A percentile compares a stretch with the other conserved stretches of the same genome.
phyloP scores from a whole-genome alignment of 116 monocot species.

The Trichopus zeylanicus region DNA sequence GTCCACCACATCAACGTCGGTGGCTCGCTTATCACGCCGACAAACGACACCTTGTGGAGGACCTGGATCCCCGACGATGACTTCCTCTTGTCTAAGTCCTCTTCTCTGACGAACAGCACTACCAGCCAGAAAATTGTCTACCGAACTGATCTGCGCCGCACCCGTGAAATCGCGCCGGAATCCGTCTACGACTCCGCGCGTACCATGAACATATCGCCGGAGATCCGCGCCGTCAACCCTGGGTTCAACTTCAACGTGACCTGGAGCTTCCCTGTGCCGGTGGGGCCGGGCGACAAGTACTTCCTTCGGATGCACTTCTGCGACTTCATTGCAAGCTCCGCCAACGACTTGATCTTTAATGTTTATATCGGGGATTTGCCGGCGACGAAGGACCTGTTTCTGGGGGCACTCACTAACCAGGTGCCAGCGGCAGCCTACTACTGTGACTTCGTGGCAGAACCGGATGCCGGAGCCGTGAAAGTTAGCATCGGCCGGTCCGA shows the following conservation, averaged over 20 bases:
- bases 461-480: conserved; percentile 5
- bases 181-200: conserved; percentile 50
- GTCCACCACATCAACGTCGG: conserved; percentile 66
- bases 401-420: not conserved
- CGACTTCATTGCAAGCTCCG: conserved; percentile 18
- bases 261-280: conserved; percentile 43
- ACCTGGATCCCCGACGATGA: conserved; percentile 34
- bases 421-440: conserved; percentile 22
- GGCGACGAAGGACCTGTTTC: conserved; percentile 11
- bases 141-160: not conserved
- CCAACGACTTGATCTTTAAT: conserved; percentile 26
- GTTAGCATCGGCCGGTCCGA: conserved; percentile 31
- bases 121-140: not conserved
- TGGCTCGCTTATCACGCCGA: conserved; percentile 37
- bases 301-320: conserved; percentile 83
- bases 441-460: conserved; percentile 23
- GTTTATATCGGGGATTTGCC: conserved; percentile 29
- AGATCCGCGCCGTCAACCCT: not conserved
- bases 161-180: conserved; percentile 34
- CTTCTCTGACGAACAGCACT: conserved; percentile 2
- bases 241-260: conserved; percentile 43
- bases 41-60: conserved; percentile 73
- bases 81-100: conserved; percentile 1
- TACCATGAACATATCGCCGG: conserved; percentile 9
- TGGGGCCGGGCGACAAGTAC: conserved; percentile 21